phyloP scores from a whole-genome alignment of 108 stramenopile species.

The Skeletonema grethae region DNA sequence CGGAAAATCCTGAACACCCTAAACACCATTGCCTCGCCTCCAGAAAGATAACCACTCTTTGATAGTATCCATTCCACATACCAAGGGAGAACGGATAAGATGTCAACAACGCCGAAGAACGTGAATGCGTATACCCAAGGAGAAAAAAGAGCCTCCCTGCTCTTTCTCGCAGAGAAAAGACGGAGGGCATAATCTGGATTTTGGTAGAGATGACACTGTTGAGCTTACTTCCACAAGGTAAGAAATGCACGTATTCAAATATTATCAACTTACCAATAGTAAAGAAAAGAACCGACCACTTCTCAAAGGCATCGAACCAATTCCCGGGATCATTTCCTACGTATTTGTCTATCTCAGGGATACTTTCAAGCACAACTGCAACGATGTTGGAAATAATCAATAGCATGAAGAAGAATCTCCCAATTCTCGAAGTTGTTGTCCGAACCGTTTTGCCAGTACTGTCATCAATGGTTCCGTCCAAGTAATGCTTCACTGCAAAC shows the following conservation, averaged over 20 bases:
- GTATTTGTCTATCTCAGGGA: constrained; percentile 68
- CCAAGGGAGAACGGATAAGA: constrained; percentile 87
- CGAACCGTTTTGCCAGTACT: constrained; percentile 42
- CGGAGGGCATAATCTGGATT: constrained; percentile 67
- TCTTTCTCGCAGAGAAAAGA: constrained; percentile 86
- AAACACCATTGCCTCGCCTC: constrained; percentile 77
- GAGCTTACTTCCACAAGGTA: no score
- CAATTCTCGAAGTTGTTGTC: constrained; percentile 42
- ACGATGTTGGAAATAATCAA: constrained; percentile 83
- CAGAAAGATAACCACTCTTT: constrained; percentile 46
- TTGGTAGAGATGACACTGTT: not conserved
- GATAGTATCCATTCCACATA: constrained; percentile 68
- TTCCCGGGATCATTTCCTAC: constrained; percentile 76
- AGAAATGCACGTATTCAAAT: no score
- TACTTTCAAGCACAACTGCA: constrained; percentile 79
- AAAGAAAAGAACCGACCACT: constrained; percentile 81
- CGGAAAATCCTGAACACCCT: constrained; percentile 89
- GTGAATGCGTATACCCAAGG: constrained; percentile 77
- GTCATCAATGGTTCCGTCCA: constrained; percentile 62
- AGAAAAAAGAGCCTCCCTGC: constrained; percentile 80
- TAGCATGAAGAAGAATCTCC: constrained; percentile 66
- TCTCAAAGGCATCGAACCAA: constrained; percentile 82
- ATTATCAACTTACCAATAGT: constrained; percentile 51
- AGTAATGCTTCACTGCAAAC: constrained; percentile 62
- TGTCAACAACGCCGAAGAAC: constrained; percentile 92